Percentiles rank a stretch among this genome's conserved stretches.
phyloP scores from a whole-genome alignment of 2,329 filamentous ascomycete genomes.

The Nakataea oryzae region DNA sequence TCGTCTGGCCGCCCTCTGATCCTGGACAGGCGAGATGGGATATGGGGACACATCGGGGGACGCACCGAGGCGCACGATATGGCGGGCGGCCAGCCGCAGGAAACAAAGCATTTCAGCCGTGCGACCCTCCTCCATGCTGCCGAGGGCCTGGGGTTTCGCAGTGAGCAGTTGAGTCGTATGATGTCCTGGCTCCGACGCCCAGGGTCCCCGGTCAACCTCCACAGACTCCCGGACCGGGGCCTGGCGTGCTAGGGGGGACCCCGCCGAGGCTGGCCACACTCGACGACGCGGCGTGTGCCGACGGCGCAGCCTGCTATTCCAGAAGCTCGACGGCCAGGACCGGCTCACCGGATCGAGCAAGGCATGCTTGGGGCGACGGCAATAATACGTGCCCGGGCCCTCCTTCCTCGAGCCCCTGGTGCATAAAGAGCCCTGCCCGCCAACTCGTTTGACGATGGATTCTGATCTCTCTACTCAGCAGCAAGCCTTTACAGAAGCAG shows the following conservation, averaged over 20 bases:
- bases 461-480: neutral
- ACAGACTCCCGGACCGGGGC: neutral
- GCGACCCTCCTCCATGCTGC: neutral
- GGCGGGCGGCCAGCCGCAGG: too few species aligned
- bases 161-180: slow-evolving; percentile 4
- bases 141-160: slow-evolving; percentile 1
- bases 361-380: neutral
- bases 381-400: neutral
- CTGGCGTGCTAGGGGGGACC: neutral
- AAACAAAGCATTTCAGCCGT: neutral
- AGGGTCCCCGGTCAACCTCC: neutral
- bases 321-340: neutral
- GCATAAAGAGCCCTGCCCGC: neutral
- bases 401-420: neutral
- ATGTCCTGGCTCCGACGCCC: neutral
- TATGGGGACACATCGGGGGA: neutral
- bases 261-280: neutral
- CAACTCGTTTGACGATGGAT: neutral
- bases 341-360: neutral
- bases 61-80: neutral
- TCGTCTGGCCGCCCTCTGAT: neutral
- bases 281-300: neutral
- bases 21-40: neutral
- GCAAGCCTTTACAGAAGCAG: neutral
- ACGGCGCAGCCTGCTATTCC: neutral